Evolutionary conservation across 495 filamentous ascomycete genomes (phyloP).

Genomic region (Xylaria telfairii): DNA sequence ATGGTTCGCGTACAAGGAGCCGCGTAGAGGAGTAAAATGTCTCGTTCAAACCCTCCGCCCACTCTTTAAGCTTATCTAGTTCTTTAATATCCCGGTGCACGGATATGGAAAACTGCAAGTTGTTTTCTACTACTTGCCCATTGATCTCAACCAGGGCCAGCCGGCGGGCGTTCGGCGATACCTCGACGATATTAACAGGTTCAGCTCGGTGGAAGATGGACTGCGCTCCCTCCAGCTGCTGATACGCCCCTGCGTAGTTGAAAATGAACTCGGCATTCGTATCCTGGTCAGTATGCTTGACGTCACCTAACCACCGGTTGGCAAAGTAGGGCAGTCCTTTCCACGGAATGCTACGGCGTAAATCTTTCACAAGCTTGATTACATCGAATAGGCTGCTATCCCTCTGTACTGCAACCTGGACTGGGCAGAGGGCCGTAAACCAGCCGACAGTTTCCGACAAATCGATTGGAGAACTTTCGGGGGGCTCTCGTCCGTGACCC

Average conservation of each 20-base stretch:
- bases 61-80: neutral
- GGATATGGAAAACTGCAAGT: slow-evolving; percentile 15
- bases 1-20: neutral
- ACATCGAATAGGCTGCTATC: slow-evolving; percentile 24
- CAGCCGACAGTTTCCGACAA: slow-evolving; percentile 38
- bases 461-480: slow-evolving; percentile 24
- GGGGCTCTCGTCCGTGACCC: slow-evolving; percentile 41
- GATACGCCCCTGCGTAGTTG: slow-evolving; percentile 68
- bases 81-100: neutral
- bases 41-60: neutral
- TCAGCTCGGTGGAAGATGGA: slow-evolving; percentile 52
- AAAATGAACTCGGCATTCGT: slow-evolving; percentile 59
- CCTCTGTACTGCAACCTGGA: slow-evolving; percentile 16
- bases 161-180: slow-evolving; percentile 44
- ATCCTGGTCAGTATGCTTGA: slow-evolving; percentile 37
- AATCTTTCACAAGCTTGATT: slow-evolving; percentile 33
- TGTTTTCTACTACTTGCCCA: slow-evolving; percentile 18
- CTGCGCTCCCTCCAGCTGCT: slow-evolving; percentile 63
- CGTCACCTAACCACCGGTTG: slow-evolving; percentile 34
- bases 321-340: slow-evolving; percentile 36
- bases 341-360: slow-evolving; percentile 27
- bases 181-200: slow-evolving; percentile 51
- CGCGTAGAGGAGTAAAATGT: neutral
- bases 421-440: slow-evolving; percentile 40
- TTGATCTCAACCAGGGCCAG: slow-evolving; percentile 64